Percentiles rank a stretch among this genome's conserved stretches.
Evolutionary conservation across 352 stramenopile species (phyloP).

Genomic region (Plasmopara muralis): DNA sequence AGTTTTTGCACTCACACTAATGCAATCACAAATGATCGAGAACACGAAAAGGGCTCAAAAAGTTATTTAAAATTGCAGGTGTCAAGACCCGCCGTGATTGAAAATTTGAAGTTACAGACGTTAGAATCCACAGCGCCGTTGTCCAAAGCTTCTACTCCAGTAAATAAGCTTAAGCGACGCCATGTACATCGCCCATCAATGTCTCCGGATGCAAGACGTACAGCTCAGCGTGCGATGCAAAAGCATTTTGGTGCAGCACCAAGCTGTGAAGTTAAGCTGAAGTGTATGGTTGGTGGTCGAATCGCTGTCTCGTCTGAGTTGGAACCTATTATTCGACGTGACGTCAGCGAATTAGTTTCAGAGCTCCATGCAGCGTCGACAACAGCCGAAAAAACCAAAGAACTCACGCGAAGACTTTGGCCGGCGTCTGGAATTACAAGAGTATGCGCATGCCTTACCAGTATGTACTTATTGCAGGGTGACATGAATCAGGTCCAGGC

Average conservation of each 20-base stretch:
- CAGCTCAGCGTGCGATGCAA: slow-evolving; percentile 55
- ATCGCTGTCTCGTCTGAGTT: slow-evolving; percentile 62
- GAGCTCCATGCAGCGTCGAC: slow-evolving; percentile 55
- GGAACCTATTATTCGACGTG: slow-evolving; percentile 47
- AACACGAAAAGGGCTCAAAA: slow-evolving; percentile 1
- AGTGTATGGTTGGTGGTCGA: slow-evolving; percentile 63
- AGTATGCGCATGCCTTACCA: slow-evolving; percentile 67
- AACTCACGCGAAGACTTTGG: slow-evolving; percentile 59
- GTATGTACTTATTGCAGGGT: slow-evolving; percentile 67
- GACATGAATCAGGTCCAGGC: slow-evolving; percentile 45
- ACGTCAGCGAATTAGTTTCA: slow-evolving; percentile 55
- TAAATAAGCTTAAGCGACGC: slow-evolving; percentile 20
- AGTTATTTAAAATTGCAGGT: slow-evolving; percentile 1
- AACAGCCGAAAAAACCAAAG: slow-evolving; percentile 58
- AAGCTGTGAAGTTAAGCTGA: slow-evolving; percentile 65
- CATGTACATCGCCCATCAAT: slow-evolving; percentile 33
- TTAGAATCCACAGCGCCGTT: slow-evolving; percentile 10
- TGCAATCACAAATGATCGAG: slow-evolving; percentile 1
- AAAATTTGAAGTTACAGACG: slow-evolving; percentile 22
- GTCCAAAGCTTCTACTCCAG: slow-evolving; percentile 13
- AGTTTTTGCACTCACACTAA: not conserved
- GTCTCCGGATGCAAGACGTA: slow-evolving; percentile 44
- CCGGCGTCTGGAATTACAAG: slow-evolving; percentile 74
- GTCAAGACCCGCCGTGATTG: slow-evolving; percentile 12
- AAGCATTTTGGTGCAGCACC: slow-evolving; percentile 62